Evolutionary conservation across 768 basidiomycete genomes (phyloP).

Genomic region (Leccinum imitatum): DNA sequence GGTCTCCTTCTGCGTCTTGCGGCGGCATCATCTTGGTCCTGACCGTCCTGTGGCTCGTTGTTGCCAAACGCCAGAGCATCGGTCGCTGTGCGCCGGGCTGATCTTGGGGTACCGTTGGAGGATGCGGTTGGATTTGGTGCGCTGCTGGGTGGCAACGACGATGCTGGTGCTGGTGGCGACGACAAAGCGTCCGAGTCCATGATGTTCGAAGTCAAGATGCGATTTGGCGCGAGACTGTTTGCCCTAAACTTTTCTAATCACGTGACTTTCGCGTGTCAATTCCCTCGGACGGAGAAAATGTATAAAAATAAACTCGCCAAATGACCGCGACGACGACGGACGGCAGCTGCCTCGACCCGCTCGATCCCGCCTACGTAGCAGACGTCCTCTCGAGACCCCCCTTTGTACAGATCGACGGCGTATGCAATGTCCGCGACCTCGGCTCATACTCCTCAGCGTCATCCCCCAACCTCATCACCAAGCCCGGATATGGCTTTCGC

Average conservation of each 20-base stretch:
- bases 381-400: constrained; percentile 66
- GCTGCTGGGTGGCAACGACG: constrained; percentile 54
- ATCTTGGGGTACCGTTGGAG: constrained; percentile 34
- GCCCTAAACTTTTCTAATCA: constrained; percentile 38
- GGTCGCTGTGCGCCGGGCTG: constrained; percentile 39
- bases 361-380: constrained; percentile 65
- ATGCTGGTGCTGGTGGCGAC: constrained; percentile 48
- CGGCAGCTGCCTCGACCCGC: constrained; percentile 40
- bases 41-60: constrained; percentile 46
- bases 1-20: constrained; percentile 48
- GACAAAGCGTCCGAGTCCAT: constrained; percentile 62
- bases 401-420: constrained; percentile 69
- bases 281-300: neutral
- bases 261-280: constrained; percentile 18
- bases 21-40: constrained; percentile 38
- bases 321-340: neutral
- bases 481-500: constrained; percentile 58
- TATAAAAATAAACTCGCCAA: neutral
- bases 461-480: constrained; percentile 51
- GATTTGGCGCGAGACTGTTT: constrained; percentile 42
- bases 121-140: constrained; percentile 41
- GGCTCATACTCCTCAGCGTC: constrained; percentile 54
- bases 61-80: constrained; percentile 57
- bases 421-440: constrained; percentile 73
- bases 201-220: constrained; percentile 7